Percentiles rank a stretch among this genome's conserved stretches.
phyloP scores from a whole-genome alignment of 257 asterid genomes.

The Fraxinus quadrangulata region DNA sequence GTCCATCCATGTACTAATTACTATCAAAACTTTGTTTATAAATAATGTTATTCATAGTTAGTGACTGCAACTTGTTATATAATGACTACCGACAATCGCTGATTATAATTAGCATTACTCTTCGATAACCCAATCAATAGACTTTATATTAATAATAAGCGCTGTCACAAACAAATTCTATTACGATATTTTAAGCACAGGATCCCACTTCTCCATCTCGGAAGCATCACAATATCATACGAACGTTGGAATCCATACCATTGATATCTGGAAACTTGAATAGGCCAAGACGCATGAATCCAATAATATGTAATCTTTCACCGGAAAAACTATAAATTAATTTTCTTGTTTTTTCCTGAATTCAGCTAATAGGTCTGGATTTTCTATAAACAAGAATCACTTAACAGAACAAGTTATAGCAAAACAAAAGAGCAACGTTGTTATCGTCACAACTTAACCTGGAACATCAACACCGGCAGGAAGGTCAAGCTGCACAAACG shows the following conservation, averaged over 20 bases:
- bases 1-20: no score
- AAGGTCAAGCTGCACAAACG: constrained; percentile 89
- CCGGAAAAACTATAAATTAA: no score
- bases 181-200: no score
- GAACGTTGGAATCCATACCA: no score
- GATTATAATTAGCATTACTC: no score
- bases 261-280: not conserved
- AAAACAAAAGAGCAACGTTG: not conserved
- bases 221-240: no score
- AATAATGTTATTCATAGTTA: no score
- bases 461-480: constrained; percentile 94
- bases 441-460: constrained; percentile 64
- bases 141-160: not conserved
- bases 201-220: not conserved
- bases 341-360: not conserved
- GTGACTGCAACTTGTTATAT: no score
- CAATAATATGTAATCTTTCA: not conserved
- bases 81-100: no score
- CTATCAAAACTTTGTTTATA: no score
- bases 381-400: constrained; percentile 1
- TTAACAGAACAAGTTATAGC: no score
- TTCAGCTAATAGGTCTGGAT: constrained; percentile 17
- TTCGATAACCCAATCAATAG: not conserved
- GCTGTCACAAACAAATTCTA: constrained; percentile 19
- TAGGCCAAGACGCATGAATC: not conserved